Evolutionary conservation across 805 yeast genomes (phyloP).

Genomic region (Candida oleophila): DNA sequence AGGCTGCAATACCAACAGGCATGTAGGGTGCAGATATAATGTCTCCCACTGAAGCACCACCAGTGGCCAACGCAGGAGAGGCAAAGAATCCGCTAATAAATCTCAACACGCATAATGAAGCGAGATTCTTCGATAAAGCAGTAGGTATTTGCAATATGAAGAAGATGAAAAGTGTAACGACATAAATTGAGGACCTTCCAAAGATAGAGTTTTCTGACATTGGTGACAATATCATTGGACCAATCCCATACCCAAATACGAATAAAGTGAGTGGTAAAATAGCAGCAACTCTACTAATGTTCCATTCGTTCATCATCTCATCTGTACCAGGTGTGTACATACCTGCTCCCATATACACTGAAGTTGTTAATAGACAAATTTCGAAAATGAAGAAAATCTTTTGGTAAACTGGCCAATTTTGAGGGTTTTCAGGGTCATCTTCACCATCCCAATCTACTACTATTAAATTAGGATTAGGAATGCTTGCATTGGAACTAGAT

Average conservation of each 20-base stretch:
- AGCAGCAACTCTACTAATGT: slow-evolving; percentile 44
- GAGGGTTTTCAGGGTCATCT: slow-evolving; percentile 49
- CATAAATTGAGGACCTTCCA: slow-evolving; percentile 54
- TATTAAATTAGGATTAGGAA: slow-evolving; percentile 7
- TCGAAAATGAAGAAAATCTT: slow-evolving; percentile 32
- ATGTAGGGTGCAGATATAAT: slow-evolving; percentile 39
- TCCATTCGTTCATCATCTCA: slow-evolving; percentile 44
- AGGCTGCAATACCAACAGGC: slow-evolving; percentile 48
- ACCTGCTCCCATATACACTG: slow-evolving; percentile 53
- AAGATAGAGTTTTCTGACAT: slow-evolving; percentile 52
- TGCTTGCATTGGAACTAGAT: background rate
- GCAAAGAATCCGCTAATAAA: slow-evolving; percentile 55
- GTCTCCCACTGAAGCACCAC: slow-evolving; percentile 54
- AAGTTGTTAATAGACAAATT: slow-evolving; percentile 42
- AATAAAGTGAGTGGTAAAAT: slow-evolving; percentile 51
- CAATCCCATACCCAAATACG: slow-evolving; percentile 57
- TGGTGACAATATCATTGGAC: slow-evolving; percentile 60
- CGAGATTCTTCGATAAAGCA: slow-evolving; percentile 50
- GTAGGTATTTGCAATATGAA: slow-evolving; percentile 55
- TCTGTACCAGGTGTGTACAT: slow-evolving; percentile 50
- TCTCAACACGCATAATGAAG: slow-evolving; percentile 49
- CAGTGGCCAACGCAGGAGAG: slow-evolving; percentile 52
- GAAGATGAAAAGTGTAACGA: slow-evolving; percentile 46
- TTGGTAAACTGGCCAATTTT: slow-evolving; percentile 44
- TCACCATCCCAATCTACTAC: slow-evolving; percentile 26